Evolutionary conservation across 345 rosid species (phyloP), one percentile per base, ranked within the genome.

Genomic region (Abelmoschus esculentus): DNA sequence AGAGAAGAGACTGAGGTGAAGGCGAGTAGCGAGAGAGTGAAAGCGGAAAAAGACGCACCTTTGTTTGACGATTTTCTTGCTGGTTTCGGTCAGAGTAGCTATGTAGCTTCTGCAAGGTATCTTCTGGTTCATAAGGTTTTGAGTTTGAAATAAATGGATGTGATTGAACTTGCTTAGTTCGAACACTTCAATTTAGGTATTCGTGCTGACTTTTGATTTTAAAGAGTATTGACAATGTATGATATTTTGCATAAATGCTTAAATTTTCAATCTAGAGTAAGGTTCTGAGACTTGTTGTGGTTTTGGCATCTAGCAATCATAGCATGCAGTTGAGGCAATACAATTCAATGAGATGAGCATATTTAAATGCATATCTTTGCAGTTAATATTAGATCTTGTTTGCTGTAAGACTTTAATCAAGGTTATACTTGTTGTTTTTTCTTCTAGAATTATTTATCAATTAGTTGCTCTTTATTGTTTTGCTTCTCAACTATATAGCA

Each of bases 61-160:
- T 82, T 40, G 47, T 90, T 90, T 62, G 95, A 88, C 74, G 97
- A 90, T 71, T 75, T 90, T 83, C 80, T 88, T 57, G 85, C 89
- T 29, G 95, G 97, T 31, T 90, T 88, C 76, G 89, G 93, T 74
- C 75, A 84, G 64, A 74, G 81, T 75, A 83, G 79, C 80, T 82
- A 89, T 60, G 84, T 89, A 32, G 65, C 65, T 61, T 11, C 74
- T 63, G 66, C 74, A 28, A 79, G 86, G 89, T 85, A 78, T 69
- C 6, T 44, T 55, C 58, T 3, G 2, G 15, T 54, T 38, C 14
- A 0, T 15, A 55, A 54, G 34, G 32, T 12, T 59, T 61, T 61
- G 58, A 34, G 61, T 50, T 17, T 53, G 50, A 56, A 58, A 70
- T 57, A 40, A 28, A 46, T 70, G 40, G 18, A 22, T 10, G 53